Base-by-base conservation (phyloP, 768 basidiomycete species). In the Tricholoma terreum region DNA sequence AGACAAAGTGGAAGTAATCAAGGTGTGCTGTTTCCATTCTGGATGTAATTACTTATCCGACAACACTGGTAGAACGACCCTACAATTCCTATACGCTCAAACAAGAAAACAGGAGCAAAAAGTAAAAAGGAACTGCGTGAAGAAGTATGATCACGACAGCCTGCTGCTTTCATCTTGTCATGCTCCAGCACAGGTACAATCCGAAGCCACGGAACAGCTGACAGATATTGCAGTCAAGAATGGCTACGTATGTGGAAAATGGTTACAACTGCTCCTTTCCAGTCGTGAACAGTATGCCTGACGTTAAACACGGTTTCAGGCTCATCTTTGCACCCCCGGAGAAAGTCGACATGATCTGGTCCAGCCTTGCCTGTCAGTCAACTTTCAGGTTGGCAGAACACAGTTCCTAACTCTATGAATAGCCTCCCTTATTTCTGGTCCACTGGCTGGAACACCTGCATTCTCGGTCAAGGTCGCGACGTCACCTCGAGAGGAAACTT, bases 41-140 rank as follows among this genome's bases (percentile, higher is more conserved):
- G 24, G n/a, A 6, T 31, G 30, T 3, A 6, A 2, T 17, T 53
- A 8, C 43, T 34, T 30, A 14, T 36, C 33, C 45, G 30, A 14
- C 17, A 56, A 17, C 21, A 24, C 0, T n/a, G 17, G 30, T n/a
- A 90, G 87, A 83, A 85, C 52, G 85, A 90, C 56, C 68, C 71
- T 3, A 77, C 84, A 0, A 90, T 90, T 31, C 89, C 89, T 6
- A 55, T 78, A 4, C 84, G 86, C 6, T 78, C 84, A 5, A 90
- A 75, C 65, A 90, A 89, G 71, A 90, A 88, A 68, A 83, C 84
- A 19, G 87, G 87, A 6, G 76, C 77, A 0, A 85, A 80, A 70
- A 87, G 86, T 63, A 91, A 90, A 69, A 90, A 89, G 67, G 86
- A 90, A 68, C 69, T 86, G 6, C 80, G 87, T 40, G 89, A 90